phyloP scores from a whole-genome alignment of 2,329 filamentous ascomycete genomes.

The Fusarium torulosum region DNA sequence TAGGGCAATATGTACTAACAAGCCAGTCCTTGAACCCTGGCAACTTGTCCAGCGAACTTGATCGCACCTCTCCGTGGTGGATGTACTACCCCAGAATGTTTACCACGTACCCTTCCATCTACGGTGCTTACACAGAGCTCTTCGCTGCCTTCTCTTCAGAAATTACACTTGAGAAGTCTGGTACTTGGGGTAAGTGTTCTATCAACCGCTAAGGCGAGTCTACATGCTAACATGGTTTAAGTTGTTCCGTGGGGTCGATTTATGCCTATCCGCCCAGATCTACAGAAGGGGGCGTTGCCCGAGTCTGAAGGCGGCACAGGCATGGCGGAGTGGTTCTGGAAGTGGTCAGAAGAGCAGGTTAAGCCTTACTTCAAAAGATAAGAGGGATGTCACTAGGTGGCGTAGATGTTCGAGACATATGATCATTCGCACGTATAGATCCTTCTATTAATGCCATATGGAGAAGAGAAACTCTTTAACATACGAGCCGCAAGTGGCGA shows the following conservation, averaged over 20 bases:
- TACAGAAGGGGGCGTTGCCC: slow-evolving; percentile 50
- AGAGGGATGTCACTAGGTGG: neutral
- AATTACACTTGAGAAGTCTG: slow-evolving; percentile 55
- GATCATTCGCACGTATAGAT: neutral
- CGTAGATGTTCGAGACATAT: neutral
- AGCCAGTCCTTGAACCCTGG: slow-evolving; percentile 44
- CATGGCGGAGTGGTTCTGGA: slow-evolving; percentile 55
- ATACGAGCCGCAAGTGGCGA: too few species aligned
- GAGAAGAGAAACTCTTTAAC: too few species aligned
- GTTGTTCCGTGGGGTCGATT: slow-evolving; percentile 55
- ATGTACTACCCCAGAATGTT: slow-evolving; percentile 37
- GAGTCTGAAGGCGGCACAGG: slow-evolving; percentile 56
- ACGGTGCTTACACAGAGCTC: slow-evolving; percentile 63
- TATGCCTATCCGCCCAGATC: slow-evolving; percentile 50
- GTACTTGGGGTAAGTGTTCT: slow-evolving; percentile 48
- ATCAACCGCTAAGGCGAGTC: neutral
- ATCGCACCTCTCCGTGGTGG: slow-evolving; percentile 44
- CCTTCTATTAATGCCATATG: neutral
- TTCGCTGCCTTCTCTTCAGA: slow-evolving; percentile 60
- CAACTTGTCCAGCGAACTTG: slow-evolving; percentile 43
- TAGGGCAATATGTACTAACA: neutral
- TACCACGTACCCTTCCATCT: slow-evolving; percentile 44
- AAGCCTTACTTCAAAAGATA: slow-evolving; percentile 36
- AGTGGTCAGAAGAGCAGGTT: slow-evolving; percentile 58
- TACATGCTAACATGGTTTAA: slow-evolving; percentile 25